Percentiles rank a stretch among this genome's conserved stretches.
These are phyloP conservation scores for Psidium guajava DNA, from an alignment of 345 rosid species.

Conservation along the genomic window DNA sequence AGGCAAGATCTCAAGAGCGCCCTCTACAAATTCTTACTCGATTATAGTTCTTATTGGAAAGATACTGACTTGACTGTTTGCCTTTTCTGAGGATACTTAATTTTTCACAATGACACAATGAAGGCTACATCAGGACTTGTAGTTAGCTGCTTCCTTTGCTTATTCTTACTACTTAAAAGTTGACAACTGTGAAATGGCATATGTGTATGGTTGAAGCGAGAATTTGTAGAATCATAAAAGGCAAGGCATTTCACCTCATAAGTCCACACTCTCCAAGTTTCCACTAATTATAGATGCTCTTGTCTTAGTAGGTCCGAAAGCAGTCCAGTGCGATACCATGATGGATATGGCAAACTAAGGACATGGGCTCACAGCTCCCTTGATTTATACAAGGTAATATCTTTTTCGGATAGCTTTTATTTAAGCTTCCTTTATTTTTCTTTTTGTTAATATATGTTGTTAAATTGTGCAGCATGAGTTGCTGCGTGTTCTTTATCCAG, in stretches of 20 bases:
- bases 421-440: neutral
- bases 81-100: neutral
- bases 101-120: neutral
- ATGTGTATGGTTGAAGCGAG: neutral
- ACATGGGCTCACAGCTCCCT: slow-evolving; percentile 75
- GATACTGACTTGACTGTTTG: neutral
- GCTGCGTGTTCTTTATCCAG: slow-evolving; percentile 95
- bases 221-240: neutral
- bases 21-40: neutral
- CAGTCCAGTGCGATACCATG: slow-evolving; percentile 50
- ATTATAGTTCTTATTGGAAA: neutral
- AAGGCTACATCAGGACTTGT: neutral
- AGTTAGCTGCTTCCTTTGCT: neutral
- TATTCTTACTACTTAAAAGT: neutral
- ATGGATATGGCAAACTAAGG: slow-evolving; percentile 74
- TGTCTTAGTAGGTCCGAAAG: slow-evolving; percentile 44
- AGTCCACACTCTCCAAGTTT: neutral
- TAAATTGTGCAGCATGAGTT: slow-evolving; percentile 66
- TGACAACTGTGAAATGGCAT: neutral
- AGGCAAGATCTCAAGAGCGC: neutral
- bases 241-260: neutral
- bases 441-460: neutral
- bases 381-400: slow-evolving; percentile 75
- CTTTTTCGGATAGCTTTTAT: neutral
- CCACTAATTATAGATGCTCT: neutral